Evolutionary conservation across 495 filamentous ascomycete species (phyloP), one percentile per base, ranked within the genome.

Genomic region (Hypoxylon perforatum): DNA sequence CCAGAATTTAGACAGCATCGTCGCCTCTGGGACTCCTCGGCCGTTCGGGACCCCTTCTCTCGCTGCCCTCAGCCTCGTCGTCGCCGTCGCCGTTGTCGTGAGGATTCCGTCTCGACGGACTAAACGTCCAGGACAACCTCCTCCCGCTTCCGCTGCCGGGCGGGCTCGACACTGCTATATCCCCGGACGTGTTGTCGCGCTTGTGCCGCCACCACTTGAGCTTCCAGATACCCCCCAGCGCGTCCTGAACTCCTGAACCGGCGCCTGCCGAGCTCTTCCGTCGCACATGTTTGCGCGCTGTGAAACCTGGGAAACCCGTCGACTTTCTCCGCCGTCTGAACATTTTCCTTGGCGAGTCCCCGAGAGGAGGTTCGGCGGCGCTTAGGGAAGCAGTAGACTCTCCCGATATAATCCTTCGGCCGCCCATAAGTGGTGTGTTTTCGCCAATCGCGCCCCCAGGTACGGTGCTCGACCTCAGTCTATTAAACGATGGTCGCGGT

Each of bases 261-360:
- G 55, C 66, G 1, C 71, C 71, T 3, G 71, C 35, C 30, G 74
- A 77, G 17, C 73, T 67, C 18, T 63, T 75, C 57, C 70, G 67
- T 22, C 74, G 70, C 5, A 66, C 65, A 12, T 71, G 49, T 10
- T 67, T 78, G 33, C 81, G 67, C 3, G 83, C 81, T 1, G 74
- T 82, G 52, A 86, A 85, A 0, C 83, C 84, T 0, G 82, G 84
- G 39, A 86, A 86, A 0, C 84, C 83, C 0, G 81, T 84, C 0
- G 81, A 83, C 57, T 81, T 81, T 47, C 84, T 73, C n/a, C 84
- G 63, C 4, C 77, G 67, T 14, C 78, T 70, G 46, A 77, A 76
- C 11, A 71, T 61, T 47, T 71, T 77, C 1, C 75, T 73, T 4
- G 70, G 72, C 11, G 53, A 63, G 12, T 72, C 68, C 12, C 47